Base-by-base conservation (phyloP, 2,329 filamentous ascomycete genomes). In the Aureobasidium sp. region DNA sequence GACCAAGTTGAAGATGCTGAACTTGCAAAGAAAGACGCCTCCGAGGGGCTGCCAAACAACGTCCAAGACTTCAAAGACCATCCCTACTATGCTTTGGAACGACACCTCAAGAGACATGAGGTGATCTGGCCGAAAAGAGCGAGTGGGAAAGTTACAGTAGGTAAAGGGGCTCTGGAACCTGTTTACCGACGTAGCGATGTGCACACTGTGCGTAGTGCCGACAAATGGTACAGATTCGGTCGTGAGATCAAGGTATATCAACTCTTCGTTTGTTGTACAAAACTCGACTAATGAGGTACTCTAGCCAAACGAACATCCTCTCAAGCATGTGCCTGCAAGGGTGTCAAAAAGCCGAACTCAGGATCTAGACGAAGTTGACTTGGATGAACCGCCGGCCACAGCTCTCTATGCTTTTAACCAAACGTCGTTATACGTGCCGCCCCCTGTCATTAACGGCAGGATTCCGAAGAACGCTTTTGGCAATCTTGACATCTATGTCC, bases 161-260 rank as follows among this genome's bases (percentile, higher is more conserved):
- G 89, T 1, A 72, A 65, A 31, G 60, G 71, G 8, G 72, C 75
- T 17, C 75, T 93, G 63, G 92, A 96, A 70, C 83, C 84, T 55
- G 86, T 99, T 0, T 99, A 90, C 70, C 84, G 92, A 25, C 83
- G 94, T 3, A 81, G 80, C 50, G 90, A 97, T 69, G 90, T 99
- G 0, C 85, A 89, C 57, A 69, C 84, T 5, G 90, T 90, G 1
- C 83, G 86, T 63, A 95, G 85, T 63, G 85, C 84, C 3, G 90
- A 95, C 65, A 90, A 88, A 64, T 99, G 94, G 95, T 96, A 94
- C 72, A 85, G 92, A 2, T 75, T 93, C 62, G 94, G 94, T 0
- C 81, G 90, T 27, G 86, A 91, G 64, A 84, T 99, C 8, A 89
- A 84, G 65, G 75, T 83, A 54, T 46, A 65, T 11, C n/a, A 11